Evolutionary conservation across 2,329 filamentous ascomycete species (phyloP).

Genomic region (Alternaria alternata): DNA sequence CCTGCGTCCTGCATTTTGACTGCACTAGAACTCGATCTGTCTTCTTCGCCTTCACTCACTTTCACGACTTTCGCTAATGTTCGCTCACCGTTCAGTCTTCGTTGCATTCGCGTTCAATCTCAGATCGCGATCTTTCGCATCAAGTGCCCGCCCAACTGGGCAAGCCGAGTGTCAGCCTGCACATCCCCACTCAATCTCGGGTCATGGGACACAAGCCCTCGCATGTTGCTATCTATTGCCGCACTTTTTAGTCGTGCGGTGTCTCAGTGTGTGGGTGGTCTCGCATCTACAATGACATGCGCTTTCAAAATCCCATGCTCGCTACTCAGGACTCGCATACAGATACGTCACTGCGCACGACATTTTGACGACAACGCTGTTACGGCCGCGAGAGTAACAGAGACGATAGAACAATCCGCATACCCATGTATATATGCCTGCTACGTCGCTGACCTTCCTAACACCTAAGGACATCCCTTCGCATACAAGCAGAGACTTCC

Average conservation of each 20-base stretch:
- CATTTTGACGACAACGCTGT: not conserved
- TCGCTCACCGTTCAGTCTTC: slow-evolving; percentile 7
- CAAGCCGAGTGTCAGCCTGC: slow-evolving; percentile 6
- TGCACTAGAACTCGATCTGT: not conserved
- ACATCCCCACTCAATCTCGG: slow-evolving; percentile 11
- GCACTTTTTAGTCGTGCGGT: not conserved
- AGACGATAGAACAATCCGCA: not conserved
- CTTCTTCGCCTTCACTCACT: not conserved
- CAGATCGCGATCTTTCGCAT: slow-evolving; percentile 10
- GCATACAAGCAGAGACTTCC: not conserved
- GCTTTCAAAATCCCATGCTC: slow-evolving; percentile 10
- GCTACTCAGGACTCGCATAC: not conserved
- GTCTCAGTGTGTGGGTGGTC: not conserved
- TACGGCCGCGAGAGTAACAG: not conserved
- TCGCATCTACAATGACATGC: slow-evolving; percentile 4
- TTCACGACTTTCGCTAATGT: not conserved
- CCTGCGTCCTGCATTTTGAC: not conserved
- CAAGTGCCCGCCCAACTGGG: slow-evolving; percentile 2
- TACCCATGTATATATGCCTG: not conserved
- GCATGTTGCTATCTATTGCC: slow-evolving; percentile 2
- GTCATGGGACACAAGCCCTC: slow-evolving; percentile 2
- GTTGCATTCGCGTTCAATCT: not conserved
- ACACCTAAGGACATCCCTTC: not conserved
- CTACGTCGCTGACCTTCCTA: not conserved
- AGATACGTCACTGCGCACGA: not conserved